phyloP scores from a whole-genome alignment of 2,329 filamentous ascomycete genomes.

The Fusarium longipes region DNA sequence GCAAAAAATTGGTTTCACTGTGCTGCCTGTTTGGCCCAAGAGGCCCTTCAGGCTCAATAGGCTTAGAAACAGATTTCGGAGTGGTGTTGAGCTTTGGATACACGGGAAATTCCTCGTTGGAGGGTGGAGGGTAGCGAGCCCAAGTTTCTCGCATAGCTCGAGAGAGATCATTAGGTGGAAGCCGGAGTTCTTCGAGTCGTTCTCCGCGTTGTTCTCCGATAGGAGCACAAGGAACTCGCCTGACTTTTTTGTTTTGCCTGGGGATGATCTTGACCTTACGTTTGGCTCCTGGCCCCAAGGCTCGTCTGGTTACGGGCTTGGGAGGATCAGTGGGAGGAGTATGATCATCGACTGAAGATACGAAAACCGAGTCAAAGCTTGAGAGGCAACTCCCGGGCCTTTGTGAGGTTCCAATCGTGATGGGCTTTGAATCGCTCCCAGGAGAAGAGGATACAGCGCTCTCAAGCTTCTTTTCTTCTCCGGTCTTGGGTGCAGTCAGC shows the following conservation, averaged over 20 bases:
- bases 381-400: neutral
- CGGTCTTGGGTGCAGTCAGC: neutral
- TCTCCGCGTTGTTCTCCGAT: too few species aligned
- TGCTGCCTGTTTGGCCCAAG: neutral
- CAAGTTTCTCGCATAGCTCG: conserved; percentile 7
- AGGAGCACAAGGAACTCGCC: neutral
- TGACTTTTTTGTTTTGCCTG: neutral
- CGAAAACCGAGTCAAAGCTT: conserved; percentile 5
- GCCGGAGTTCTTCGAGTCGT: too few species aligned
- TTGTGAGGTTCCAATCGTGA: conserved; percentile 3
- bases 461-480: neutral
- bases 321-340: conserved; percentile 21
- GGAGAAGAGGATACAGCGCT: neutral
- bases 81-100: conserved; percentile 1
- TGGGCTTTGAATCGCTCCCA: neutral
- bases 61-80: neutral
- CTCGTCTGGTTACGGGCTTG: neutral
- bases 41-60: conserved; percentile 11
- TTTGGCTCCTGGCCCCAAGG: neutral
- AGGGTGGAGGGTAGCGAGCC: conserved; percentile 20
- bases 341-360: conserved; percentile 26
- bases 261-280: neutral
- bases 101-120: conserved; percentile 21
- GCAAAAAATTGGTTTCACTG: conserved; percentile 13
- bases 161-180: neutral